Evolutionary conservation across 768 basidiomycete species (phyloP).

Genomic region (Tylopilus rubrobrunneus): DNA sequence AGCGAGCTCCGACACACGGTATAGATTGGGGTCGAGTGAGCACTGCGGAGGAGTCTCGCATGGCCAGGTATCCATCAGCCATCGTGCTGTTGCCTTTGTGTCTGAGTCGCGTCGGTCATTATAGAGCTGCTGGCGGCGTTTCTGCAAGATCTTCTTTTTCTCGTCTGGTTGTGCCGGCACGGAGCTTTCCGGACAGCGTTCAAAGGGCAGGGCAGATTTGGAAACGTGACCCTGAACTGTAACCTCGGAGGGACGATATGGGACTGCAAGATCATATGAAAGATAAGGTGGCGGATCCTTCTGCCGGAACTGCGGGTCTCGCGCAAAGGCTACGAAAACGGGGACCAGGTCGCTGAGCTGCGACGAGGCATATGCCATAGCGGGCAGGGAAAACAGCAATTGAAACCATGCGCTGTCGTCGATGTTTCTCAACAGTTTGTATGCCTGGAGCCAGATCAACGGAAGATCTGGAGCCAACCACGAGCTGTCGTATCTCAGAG

Average conservation of each 20-base stretch:
- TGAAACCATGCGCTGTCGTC: conserved; percentile 17
- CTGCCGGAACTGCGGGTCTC: neutral
- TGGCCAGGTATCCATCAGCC: conserved; percentile 17
- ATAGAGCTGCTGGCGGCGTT: conserved; percentile 5
- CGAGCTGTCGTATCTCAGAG: conserved; percentile 21
- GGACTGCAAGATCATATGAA: conserved; percentile 8
- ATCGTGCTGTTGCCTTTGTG: neutral
- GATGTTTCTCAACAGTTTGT: no score
- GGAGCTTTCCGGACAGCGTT: conserved; percentile 10
- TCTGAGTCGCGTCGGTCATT: conserved; percentile 5
- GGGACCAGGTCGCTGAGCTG: conserved; percentile 16
- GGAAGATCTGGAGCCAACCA: conserved; percentile 26
- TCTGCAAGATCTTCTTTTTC: neutral
- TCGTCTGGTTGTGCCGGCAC: neutral
- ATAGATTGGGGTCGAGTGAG: neutral
- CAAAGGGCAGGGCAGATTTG: neutral
- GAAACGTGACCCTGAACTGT: neutral
- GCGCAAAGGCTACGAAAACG: conserved; percentile 30
- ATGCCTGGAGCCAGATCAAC: conserved; percentile 24
- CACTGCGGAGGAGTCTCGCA: conserved; percentile 7
- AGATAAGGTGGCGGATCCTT: conserved; percentile 13
- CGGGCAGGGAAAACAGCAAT: conserved; percentile 31
- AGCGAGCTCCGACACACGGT: no score
- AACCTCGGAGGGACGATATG: neutral
- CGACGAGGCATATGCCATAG: conserved; percentile 28